Conservation (phyloP, 2,329 filamentous ascomycete genomes). For the Alternaria angustiovoidea region DNA sequence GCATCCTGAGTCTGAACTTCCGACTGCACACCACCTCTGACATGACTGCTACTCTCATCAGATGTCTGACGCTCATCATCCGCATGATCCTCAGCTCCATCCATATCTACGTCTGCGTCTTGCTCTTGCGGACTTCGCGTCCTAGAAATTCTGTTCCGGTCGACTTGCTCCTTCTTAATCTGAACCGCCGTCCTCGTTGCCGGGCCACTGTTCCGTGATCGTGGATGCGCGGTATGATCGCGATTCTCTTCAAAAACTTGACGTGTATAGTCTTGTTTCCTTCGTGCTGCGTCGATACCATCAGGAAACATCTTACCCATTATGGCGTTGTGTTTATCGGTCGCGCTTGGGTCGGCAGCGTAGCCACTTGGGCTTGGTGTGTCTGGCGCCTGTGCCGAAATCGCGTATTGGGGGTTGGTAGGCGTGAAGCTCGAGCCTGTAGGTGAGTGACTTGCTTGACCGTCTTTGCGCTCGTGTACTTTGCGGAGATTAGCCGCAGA, state of each 20-base stretch:
- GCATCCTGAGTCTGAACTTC: background rate
- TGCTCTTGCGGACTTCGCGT: slow-evolving; percentile 22
- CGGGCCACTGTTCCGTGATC: slow-evolving; percentile 22
- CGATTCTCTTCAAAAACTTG: slow-evolving; percentile 43
- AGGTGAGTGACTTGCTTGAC: slow-evolving; percentile 34
- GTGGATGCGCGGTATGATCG: slow-evolving; percentile 37
- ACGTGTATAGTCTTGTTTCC: slow-evolving; percentile 43
- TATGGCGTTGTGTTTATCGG: slow-evolving; percentile 43
- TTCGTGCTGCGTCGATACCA: slow-evolving; percentile 44
- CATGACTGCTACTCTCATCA: slow-evolving; percentile 2
- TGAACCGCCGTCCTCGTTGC: slow-evolving; percentile 10
- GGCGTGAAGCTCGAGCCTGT: slow-evolving; percentile 33
- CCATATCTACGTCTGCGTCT: slow-evolving; percentile 38
- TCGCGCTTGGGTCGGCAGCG: slow-evolving; percentile 16
- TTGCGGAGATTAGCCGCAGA: slow-evolving; percentile 61
- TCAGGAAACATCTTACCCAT: slow-evolving; percentile 51
- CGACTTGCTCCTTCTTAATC: slow-evolving; percentile 37
- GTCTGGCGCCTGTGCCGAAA: slow-evolving; percentile 24
- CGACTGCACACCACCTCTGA: background rate
- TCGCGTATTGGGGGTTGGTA: slow-evolving; percentile 24
- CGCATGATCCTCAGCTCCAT: slow-evolving; percentile 28
- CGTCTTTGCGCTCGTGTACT: slow-evolving; percentile 60
- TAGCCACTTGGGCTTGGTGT: slow-evolving; percentile 41
- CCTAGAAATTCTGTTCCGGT: slow-evolving; percentile 20
- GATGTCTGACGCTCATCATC: slow-evolving; percentile 33